Conservation (phyloP, 2,329 filamentous ascomycete genomes). For the Sclerotinia minor region DNA sequence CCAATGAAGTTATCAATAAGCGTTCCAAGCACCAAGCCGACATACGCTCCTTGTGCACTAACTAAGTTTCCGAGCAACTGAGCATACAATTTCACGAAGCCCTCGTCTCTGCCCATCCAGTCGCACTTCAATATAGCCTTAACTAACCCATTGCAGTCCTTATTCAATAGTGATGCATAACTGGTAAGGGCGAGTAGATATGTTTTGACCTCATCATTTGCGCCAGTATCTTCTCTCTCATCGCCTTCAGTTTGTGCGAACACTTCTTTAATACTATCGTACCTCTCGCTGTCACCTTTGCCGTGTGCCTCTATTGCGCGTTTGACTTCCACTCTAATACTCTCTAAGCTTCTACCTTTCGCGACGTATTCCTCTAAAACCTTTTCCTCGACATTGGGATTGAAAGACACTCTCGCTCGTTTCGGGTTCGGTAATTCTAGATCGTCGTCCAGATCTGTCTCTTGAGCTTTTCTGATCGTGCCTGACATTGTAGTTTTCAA, state of each 20-base stretch:
- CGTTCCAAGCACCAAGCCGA: slow-evolving; percentile 73
- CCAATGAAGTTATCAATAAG: slow-evolving; percentile 75
- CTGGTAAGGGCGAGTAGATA: slow-evolving; percentile 65
- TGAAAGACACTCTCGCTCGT: slow-evolving; percentile 40
- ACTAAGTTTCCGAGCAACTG: slow-evolving; percentile 71
- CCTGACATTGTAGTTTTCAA: slow-evolving; percentile 37
- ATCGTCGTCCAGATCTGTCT: slow-evolving; percentile 37
- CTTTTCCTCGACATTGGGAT: slow-evolving; percentile 41
- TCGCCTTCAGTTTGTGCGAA: slow-evolving; percentile 43
- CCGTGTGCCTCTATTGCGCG: slow-evolving; percentile 54
- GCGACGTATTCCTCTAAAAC: slow-evolving; percentile 38
- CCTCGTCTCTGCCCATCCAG: slow-evolving; percentile 65
- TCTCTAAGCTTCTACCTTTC: slow-evolving; percentile 36
- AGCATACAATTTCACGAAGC: slow-evolving; percentile 66
- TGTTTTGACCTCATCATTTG: slow-evolving; percentile 49
- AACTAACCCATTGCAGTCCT: slow-evolving; percentile 59
- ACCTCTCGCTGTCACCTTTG: slow-evolving; percentile 59
- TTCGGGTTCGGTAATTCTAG: slow-evolving; percentile 37
- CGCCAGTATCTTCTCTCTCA: slow-evolving; percentile 32
- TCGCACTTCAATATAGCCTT: slow-evolving; percentile 59
- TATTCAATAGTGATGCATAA: slow-evolving; percentile 60
- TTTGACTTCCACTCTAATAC: slow-evolving; percentile 40
- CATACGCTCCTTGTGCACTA: slow-evolving; percentile 79
- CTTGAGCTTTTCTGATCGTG: slow-evolving; percentile 37
- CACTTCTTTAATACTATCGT: slow-evolving; percentile 60